Evolutionary conservation across 805 yeast species (phyloP), one percentile per base, ranked within the genome.

Genomic region (Pichia rugopelliculosa): DNA sequence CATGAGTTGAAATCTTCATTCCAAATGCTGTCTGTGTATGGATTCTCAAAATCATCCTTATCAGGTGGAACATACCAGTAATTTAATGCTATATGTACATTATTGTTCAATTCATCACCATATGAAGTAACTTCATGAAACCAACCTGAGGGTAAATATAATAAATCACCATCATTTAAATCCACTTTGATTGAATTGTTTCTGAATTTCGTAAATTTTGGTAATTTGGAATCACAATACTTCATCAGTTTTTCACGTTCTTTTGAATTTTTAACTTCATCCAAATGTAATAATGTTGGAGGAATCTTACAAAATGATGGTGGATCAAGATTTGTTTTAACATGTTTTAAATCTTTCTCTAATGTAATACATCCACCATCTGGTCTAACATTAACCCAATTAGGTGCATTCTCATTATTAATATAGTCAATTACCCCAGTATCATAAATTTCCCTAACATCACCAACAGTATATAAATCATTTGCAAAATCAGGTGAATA

Each of bases 131-230:
- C 91, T 60, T 84, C 91, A 59, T 84, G 91, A 57, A 84, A 84
- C 90, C 90, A 84, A 3, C 91, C 89, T 1, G 85, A 75, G 0
- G 91, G 91, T 23, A 84, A 59, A 58, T 76, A 84, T 21, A 84
- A 60, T 81, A 82, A 77, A 42, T 83, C 79, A 0, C 88, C 88
- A 0, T 82, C 80, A 25, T 71, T 58, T 24, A 84, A 53, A 58
- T 73, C 67, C 1, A 79, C 79, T 17, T 72, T 67, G 15, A 73
- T 57, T 41, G 70, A 68, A 18, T 67, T 61, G 1, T 78, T 67
- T 1, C 63, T 51, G 37, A 71, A 57, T 15, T 37, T 38, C n/a
- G n/a, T 8, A n/a, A 52, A 49, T 9, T 13, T n/a, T 0, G 53
- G 54, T 17, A 26, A 52, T 10, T 45, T 17, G 3, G 21, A 18